Conservation (phyloP, 345 rosid species). For the Rhodamnia rubescens region DNA sequence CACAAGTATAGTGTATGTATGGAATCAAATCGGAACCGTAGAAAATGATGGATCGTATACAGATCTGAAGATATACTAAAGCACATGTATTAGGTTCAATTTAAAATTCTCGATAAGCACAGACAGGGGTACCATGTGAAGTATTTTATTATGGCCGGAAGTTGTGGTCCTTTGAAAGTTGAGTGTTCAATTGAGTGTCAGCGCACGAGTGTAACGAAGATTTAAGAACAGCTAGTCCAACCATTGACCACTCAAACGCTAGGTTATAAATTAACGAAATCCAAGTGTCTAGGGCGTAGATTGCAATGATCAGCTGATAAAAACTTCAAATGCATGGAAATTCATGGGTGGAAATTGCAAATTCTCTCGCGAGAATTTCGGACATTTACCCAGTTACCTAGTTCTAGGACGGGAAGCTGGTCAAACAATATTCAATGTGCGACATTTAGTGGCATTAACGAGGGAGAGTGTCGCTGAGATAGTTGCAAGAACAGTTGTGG, state of each 20-base stretch:
- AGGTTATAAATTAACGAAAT: not conserved
- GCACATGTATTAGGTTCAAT: no score
- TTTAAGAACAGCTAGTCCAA: not conserved
- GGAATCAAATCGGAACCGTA: no score
- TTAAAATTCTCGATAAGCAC: no score
- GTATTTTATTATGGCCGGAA: no score
- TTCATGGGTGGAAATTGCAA: not conserved
- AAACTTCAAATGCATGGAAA: not conserved
- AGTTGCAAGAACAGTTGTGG: not conserved
- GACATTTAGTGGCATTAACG: not conserved
- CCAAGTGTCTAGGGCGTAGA: not conserved
- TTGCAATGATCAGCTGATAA: not conserved
- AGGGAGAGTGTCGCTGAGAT: not conserved
- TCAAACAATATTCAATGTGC: not conserved
- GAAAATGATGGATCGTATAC: no score
- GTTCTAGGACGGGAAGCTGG: not conserved
- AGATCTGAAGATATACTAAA: no score
- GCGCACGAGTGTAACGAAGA: not conserved
- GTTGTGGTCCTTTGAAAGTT: not conserved
- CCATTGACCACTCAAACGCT: not conserved
- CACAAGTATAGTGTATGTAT: no score
- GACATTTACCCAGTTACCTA: not conserved
- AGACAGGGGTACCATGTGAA: no score
- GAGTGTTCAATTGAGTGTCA: not conserved
- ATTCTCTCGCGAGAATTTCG: not conserved